Evolutionary conservation across 148 eudicot genomes (phyloP).

Genomic region (Pharnaceum exiguum): DNA sequence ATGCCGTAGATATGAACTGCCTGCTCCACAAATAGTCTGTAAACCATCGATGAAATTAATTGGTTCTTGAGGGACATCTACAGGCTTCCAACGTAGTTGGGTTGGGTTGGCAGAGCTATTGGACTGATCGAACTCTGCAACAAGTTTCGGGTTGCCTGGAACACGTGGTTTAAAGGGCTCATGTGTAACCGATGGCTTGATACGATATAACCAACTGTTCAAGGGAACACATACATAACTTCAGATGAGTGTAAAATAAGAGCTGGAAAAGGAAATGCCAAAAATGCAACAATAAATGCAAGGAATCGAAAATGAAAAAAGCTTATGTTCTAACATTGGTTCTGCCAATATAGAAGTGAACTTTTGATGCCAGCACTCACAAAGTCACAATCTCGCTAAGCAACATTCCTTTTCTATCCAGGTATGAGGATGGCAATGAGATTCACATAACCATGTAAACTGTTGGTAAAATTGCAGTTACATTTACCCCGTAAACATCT

Average conservation of each 20-base stretch:
- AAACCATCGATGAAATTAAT: slow-evolving; percentile 86
- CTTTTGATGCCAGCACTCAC: too few species aligned
- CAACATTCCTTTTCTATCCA: too few species aligned
- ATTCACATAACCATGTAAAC: too few species aligned
- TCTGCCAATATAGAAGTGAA: too few species aligned
- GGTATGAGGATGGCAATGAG: too few species aligned
- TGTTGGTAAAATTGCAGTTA: too few species aligned
- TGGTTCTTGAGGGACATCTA: slow-evolving; percentile 54
- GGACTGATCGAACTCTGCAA: slow-evolving; percentile 68
- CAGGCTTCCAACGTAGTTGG: slow-evolving; percentile 91
- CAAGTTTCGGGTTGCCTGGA: slow-evolving; percentile 65
- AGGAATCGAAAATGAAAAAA: too few species aligned
- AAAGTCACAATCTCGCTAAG: too few species aligned
- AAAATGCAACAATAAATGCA: background rate
- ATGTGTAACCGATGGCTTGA: slow-evolving; percentile 95
- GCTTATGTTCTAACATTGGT: too few species aligned
- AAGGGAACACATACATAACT: background rate
- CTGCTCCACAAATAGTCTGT: slow-evolving; percentile 85
- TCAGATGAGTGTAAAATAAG: too few species aligned
- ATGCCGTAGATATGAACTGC: slow-evolving; percentile 91
- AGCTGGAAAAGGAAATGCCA: background rate
- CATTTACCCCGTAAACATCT: too few species aligned
- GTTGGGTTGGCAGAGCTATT: slow-evolving; percentile 90
- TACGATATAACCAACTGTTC: slow-evolving; percentile 86
- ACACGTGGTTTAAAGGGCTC: slow-evolving; percentile 82